A percentile compares a stretch with the other conserved stretches of the same genome.
These are phyloP conservation scores for Zalaria obscura DNA, from an alignment of 2,329 filamentous ascomycete genomes.

Conservation along the genomic window DNA sequence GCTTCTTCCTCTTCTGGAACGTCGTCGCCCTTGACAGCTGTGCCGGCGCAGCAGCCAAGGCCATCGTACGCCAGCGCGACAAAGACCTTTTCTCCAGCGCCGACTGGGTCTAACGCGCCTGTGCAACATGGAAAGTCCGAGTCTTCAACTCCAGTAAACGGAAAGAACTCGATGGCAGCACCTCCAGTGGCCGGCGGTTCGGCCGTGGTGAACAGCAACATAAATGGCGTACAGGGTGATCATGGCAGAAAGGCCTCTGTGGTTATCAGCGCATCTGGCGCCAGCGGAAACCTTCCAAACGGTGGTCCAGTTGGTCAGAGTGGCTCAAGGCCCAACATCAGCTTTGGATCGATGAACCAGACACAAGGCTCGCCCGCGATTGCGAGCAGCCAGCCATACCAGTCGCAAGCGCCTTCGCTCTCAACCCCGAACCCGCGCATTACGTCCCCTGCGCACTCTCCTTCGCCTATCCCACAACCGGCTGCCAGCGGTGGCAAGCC, in stretches of 20 bases:
- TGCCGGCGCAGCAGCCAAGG: constrained; percentile 41
- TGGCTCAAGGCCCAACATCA: constrained; percentile 45
- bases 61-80: constrained; percentile 49
- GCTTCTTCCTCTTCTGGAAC: constrained; percentile 35
- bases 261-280: constrained; percentile 75
- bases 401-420: constrained; percentile 45
- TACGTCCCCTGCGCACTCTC: constrained; percentile 73
- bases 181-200: constrained; percentile 12
- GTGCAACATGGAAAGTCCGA: constrained; percentile 41
- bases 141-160: constrained; percentile 71
- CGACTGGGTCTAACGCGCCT: constrained; percentile 33
- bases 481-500: constrained; percentile 72
- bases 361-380: constrained; percentile 48
- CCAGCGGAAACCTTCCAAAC: constrained; percentile 63
- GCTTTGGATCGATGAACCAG: constrained; percentile 55
- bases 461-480: constrained; percentile 84
- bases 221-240: constrained; percentile 35
- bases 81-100: constrained; percentile 36
- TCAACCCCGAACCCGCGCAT: constrained; percentile 55
- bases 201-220: constrained; percentile 31
- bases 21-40: constrained; percentile 36
- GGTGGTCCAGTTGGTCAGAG: constrained; percentile 50
- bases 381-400: constrained; percentile 47
- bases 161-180: constrained; percentile 33
- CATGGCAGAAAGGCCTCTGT: constrained; percentile 81